Base-by-base conservation (phyloP, 768 basidiomycete species). In the Dictyophora rubrovolvata region DNA sequence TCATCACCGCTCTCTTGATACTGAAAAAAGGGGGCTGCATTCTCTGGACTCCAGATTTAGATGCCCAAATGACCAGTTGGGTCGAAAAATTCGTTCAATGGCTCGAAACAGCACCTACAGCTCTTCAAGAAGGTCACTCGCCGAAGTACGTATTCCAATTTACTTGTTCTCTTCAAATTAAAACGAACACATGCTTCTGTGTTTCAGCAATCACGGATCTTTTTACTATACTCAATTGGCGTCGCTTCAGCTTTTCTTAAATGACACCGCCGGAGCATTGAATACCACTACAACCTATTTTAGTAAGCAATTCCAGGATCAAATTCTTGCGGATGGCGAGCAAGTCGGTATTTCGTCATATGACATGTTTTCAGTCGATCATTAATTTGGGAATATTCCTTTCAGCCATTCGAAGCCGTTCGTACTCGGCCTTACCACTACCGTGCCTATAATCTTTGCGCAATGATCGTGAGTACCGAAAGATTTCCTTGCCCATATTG, bases 381-480 rank as follows among this genome's bases (percentile, higher is more conserved):
- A 14, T 23, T 9, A n/a, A 10, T 12, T 48, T 28, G 28, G 4
- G 28, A 17, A 61, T 21, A 9, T 2, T 28, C 7, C 33, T 51
- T 17, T n/a, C 36, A 66, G 64, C 69, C 69, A 12, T 60, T 66
- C 37, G 69, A 70, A 54, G 54, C 64, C 5, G 59, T 59, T 18
- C 64, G 69, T 34, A 69, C 69, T 11, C 55, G 64, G 34, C 60
- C 68, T n/a, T 70, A 62, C 59, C 69, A 70, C 57, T 70, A 70
- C 57, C 63, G 69, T 11, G 66, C 66, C 0, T 70, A 68, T 59
- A 69, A 69, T 52, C 64, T 68, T 22, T 65, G 63, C 2, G 34
- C 35, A 5, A 46, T 35, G n/a, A n/a, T 60, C 28, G 42, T 55
- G 59, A 37, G 53, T 22, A 9, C 16, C 16, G 17, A 8, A 28